phyloP scores from a whole-genome alignment of 2,329 filamentous ascomycete species.

The Fusarium equiseti region DNA sequence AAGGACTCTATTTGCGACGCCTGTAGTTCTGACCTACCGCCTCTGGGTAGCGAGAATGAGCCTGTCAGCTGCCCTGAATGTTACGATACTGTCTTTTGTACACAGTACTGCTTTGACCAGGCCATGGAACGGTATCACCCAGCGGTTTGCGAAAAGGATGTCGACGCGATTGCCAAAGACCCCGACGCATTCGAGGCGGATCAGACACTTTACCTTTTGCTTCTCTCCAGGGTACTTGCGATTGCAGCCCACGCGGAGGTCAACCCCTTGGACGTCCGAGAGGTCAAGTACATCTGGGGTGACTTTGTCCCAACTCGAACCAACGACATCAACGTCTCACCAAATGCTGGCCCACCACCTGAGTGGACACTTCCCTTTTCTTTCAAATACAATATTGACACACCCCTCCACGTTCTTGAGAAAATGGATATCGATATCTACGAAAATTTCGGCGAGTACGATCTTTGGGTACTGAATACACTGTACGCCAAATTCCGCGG shows the following conservation, averaged over 20 bases:
- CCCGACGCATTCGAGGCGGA: slow-evolving; percentile 70
- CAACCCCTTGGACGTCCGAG: slow-evolving; percentile 72
- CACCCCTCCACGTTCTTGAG: slow-evolving; percentile 81
- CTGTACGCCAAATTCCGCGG: slow-evolving; percentile 93
- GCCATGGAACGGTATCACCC: slow-evolving; percentile 73
- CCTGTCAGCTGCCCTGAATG: slow-evolving; percentile 70
- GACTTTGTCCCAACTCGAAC: slow-evolving; percentile 68
- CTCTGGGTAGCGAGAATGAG: slow-evolving; percentile 61
- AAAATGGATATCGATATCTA: slow-evolving; percentile 89
- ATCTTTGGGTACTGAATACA: slow-evolving; percentile 89
- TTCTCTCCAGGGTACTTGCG: slow-evolving; percentile 72
- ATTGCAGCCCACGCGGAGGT: slow-evolving; percentile 70
- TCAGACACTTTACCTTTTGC: slow-evolving; percentile 71
- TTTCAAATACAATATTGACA: slow-evolving; percentile 80
- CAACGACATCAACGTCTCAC: slow-evolving; percentile 67
- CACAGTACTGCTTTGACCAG: slow-evolving; percentile 67
- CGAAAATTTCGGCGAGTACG: slow-evolving; percentile 67
- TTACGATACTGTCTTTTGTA: slow-evolving; percentile 75
- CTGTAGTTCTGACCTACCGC: slow-evolving; percentile 80
- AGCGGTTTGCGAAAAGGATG: slow-evolving; percentile 73
- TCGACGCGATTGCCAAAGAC: slow-evolving; percentile 74
- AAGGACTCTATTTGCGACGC: slow-evolving; percentile 92
- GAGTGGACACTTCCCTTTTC: slow-evolving; percentile 81
- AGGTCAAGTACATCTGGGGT: slow-evolving; percentile 77
- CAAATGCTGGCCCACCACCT: slow-evolving; percentile 67